These are phyloP conservation scores for Mycena alexandri DNA, from an alignment of 768 basidiomycete genomes.

Conservation along the genomic window DNA sequence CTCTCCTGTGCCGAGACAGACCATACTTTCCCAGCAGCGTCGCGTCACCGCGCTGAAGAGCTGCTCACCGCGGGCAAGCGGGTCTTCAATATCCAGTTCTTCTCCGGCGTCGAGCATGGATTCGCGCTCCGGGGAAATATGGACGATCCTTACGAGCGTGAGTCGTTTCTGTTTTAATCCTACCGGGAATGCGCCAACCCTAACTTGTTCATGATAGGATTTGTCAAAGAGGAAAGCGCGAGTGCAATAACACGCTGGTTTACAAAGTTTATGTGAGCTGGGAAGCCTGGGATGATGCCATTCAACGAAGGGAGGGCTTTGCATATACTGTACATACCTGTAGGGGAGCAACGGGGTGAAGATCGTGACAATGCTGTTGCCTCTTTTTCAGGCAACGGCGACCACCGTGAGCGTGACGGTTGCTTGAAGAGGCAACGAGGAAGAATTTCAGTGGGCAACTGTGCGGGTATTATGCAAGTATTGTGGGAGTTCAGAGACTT, in stretches of 20 bases:
- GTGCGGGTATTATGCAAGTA: too few relatives aligned
- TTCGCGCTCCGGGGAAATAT: slow-evolving; percentile 40
- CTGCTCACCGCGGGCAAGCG: slow-evolving; percentile 53
- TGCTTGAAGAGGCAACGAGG: too few relatives aligned
- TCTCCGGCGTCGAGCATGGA: slow-evolving; percentile 50
- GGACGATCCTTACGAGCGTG: slow-evolving; percentile 35
- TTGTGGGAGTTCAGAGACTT: too few relatives aligned
- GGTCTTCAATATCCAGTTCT: slow-evolving; percentile 50
- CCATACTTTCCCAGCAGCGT: slow-evolving; percentile 51
- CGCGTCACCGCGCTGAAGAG: slow-evolving; percentile 56
- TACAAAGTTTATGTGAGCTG: slow-evolving; percentile 32
- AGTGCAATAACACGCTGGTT: slow-evolving; percentile 37
- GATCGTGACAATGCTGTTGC: too few relatives aligned
- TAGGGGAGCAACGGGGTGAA: too few relatives aligned
- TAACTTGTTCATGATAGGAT: slow-evolving; percentile 16
- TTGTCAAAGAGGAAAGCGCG: slow-evolving; percentile 37
- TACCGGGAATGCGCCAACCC: too few relatives aligned
- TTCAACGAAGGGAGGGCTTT: too few relatives aligned
- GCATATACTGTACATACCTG: too few relatives aligned
- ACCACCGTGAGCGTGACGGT: too few relatives aligned
- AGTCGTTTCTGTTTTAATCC: slow-evolving; percentile 2
- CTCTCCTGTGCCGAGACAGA: slow-evolving; percentile 59
- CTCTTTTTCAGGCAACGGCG: too few relatives aligned
- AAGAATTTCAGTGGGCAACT: too few relatives aligned
- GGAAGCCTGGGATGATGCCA: too few relatives aligned